Evolutionary conservation across 306 rosid species (phyloP), one percentile per base, ranked within the genome.

Genomic region (Corylus americana): DNA sequence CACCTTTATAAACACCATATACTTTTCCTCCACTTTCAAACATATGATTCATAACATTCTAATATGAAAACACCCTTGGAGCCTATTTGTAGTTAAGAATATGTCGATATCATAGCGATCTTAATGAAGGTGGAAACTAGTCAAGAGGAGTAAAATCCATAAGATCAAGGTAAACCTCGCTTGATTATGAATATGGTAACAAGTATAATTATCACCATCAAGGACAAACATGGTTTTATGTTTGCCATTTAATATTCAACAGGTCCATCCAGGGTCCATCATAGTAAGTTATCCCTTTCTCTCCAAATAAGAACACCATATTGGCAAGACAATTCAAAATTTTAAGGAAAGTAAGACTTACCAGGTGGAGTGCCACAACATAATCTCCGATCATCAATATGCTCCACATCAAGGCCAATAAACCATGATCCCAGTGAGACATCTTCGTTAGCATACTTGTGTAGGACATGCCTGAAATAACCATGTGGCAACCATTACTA

Each of bases 361-460:
- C 99, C 99, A 17, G 99, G 99, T 73, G 97, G 98, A 50, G 98
- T 96, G 76, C 99, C 97, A 64, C 98, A 96, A 68, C 99, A 96
- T 48, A 96, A 88, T 81, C 98, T 87, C 58, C 99, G 82, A 77
- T 96, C 99, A 76, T 96, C 98, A 12, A 96, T 90, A 81, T 96
- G 98, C 77, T 93, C 91, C 70, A 67, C 97, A 78, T 96, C 98
- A 57, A 96, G 94, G 78, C 99, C 99, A 69, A 96, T 90, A 70
- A 96, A 96, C 99, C 98, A 96, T 78, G 99, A 86, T 82, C 99
- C 98, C 73, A 93, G 82, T 7, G 99, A 91, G 39, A 96, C 98
- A 78, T 96, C 99, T 89, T 96, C 99, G 20, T 96, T 96, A 51
- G 99, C 99, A 79, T 90, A 96, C 92, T 83, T 96, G 87, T 96